These are phyloP conservation scores for Trichophyton equinum DNA, from an alignment of 2,329 filamentous ascomycete genomes.

Conservation along the genomic window DNA sequence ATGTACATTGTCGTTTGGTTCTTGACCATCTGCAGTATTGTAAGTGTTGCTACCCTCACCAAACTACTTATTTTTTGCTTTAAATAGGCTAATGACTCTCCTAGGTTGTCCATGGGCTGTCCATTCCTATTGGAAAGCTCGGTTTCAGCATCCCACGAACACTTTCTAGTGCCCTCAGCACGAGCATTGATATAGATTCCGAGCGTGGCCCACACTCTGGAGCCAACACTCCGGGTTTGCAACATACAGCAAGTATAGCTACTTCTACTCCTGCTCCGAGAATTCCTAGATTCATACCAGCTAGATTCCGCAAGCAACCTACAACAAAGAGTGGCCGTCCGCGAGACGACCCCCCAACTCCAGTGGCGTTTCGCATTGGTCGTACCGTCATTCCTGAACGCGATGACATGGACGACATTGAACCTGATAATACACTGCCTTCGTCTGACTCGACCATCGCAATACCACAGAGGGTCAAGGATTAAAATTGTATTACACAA, in stretches of 20 bases:
- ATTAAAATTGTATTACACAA: neutral
- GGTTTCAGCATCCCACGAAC: constrained; percentile 36
- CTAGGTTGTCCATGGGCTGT: constrained; percentile 66
- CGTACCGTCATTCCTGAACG: constrained; percentile 8
- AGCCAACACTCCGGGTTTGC: neutral
- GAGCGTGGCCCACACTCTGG: neutral
- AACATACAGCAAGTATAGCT: neutral
- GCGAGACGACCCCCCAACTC: constrained; percentile 5
- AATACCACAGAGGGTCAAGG: neutral
- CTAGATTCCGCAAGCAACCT: neutral
- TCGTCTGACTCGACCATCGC: neutral
- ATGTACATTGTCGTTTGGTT: constrained; percentile 75
- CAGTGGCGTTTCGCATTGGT: constrained; percentile 8
- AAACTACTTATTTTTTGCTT: neutral
- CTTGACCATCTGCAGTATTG: constrained; percentile 66
- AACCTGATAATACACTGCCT: neutral
- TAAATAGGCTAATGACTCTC: neutral
- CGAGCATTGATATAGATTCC: constrained; percentile 21
- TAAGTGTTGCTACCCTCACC: constrained; percentile 35
- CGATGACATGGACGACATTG: neutral
- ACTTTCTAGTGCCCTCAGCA: constrained; percentile 35
- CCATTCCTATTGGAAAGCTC: constrained; percentile 53
- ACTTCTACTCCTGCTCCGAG: neutral
- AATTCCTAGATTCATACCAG: constrained; percentile 4
- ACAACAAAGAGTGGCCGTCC: constrained; percentile 2